Conservation (phyloP, 1,284 basidiomycete genomes). For the Ustilago esculenta region DNA sequence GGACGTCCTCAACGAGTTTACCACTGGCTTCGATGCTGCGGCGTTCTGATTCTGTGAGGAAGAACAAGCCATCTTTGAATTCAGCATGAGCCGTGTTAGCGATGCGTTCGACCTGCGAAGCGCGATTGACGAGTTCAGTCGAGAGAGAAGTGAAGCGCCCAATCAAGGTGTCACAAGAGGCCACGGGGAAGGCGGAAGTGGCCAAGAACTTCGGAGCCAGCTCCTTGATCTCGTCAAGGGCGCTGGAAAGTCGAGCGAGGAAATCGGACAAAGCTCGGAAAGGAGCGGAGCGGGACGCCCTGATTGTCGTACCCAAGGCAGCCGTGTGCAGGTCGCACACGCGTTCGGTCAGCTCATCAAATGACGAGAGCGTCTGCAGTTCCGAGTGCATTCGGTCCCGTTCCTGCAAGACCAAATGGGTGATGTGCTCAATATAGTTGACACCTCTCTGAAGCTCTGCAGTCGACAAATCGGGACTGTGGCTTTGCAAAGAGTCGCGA, state of each 20-base stretch:
- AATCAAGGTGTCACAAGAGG: constrained; percentile 2
- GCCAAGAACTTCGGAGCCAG: constrained; percentile 31
- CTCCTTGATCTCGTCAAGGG: constrained; percentile 24
- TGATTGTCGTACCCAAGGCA: constrained; percentile 1
- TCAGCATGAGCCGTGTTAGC: constrained; percentile 3
- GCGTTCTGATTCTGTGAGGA: constrained; percentile 29
- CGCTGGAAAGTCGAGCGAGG: constrained; percentile 26
- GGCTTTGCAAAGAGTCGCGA: constrained; percentile 74
- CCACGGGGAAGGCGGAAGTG: constrained; percentile 25
- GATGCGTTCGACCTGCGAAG: constrained; percentile 11
- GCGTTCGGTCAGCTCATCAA: constrained; percentile 19
- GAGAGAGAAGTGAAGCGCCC: constrained; percentile 12
- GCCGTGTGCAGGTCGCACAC: constrained; percentile 16
- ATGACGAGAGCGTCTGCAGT: constrained; percentile 17
- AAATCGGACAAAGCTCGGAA: constrained; percentile 32
- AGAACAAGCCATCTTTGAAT: constrained; percentile 7
- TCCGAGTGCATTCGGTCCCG: constrained; percentile 38
- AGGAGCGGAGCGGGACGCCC: constrained; percentile 9
- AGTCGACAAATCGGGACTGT: constrained; percentile 83
- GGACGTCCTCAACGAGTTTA: constrained; percentile 11
- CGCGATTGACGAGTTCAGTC: constrained; percentile 12
- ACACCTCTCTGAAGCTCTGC: constrained; percentile 84
- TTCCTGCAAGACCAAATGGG: constrained; percentile 42
- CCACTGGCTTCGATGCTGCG: constrained; percentile 5
- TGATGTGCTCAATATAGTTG: constrained; percentile 80